Conservation (phyloP, 768 basidiomycete genomes). For the Mycena amicta region DNA sequence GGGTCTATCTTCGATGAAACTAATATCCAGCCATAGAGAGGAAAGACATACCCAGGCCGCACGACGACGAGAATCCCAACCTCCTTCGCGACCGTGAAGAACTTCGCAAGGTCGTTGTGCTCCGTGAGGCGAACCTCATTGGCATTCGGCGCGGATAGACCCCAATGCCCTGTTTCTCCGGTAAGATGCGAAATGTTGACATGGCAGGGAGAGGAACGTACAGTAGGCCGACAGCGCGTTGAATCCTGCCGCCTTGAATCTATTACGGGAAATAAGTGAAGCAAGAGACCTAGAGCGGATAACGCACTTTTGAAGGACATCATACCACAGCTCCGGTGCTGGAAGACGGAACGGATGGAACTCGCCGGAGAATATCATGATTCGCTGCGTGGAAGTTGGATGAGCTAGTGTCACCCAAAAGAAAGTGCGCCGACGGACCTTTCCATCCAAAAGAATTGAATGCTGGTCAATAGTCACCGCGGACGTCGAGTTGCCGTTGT, state of each 20-base stretch:
- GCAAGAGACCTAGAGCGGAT: background rate
- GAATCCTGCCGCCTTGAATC: slow-evolving; percentile 63
- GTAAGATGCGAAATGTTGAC: slow-evolving; percentile 23
- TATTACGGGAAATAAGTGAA: background rate
- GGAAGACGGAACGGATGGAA: slow-evolving; percentile 73
- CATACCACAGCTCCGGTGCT: slow-evolving; percentile 66
- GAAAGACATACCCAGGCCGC: slow-evolving; percentile 57
- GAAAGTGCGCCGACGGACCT: slow-evolving; percentile 24
- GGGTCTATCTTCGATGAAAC: slow-evolving; percentile 24
- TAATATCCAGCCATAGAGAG: background rate
- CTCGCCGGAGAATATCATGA: slow-evolving; percentile 65
- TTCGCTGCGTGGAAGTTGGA: slow-evolving; percentile 32
- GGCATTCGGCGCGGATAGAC: slow-evolving; percentile 59
- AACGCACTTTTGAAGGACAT: slow-evolving; percentile 58
- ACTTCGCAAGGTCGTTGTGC: slow-evolving; percentile 58
- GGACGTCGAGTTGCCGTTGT: slow-evolving; percentile 32
- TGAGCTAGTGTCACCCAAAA: background rate
- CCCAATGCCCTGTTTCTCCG: slow-evolving; percentile 57
- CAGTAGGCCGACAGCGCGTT: slow-evolving; percentile 67
- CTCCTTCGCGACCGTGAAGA: slow-evolving; percentile 61
- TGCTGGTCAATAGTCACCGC: slow-evolving; percentile 40
- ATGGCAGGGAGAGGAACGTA: slow-evolving; percentile 41
- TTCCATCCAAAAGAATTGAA: slow-evolving; percentile 37
- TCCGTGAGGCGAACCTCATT: slow-evolving; percentile 59
- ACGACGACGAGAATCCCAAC: slow-evolving; percentile 66